Conservation (phyloP, 2,329 filamentous ascomycete genomes). For the Pleochaeta shiraiana region DNA sequence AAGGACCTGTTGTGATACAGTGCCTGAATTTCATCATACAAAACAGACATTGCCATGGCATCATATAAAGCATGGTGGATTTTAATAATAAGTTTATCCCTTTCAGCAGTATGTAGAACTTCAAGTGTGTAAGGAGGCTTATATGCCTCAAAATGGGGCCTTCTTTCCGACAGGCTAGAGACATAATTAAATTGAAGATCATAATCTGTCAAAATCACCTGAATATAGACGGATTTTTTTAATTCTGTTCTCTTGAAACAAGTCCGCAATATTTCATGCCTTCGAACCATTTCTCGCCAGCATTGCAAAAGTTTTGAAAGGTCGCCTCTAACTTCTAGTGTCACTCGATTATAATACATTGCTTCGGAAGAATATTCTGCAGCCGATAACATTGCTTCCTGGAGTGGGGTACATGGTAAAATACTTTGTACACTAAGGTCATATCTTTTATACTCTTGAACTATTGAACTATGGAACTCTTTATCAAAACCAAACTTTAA, state of each 20-base stretch:
- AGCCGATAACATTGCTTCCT: constrained; percentile 67
- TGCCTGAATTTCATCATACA: constrained; percentile 49
- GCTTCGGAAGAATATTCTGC: constrained; percentile 21
- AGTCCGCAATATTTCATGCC: constrained; percentile 62
- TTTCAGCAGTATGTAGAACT: constrained; percentile 4
- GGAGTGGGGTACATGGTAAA: constrained; percentile 66
- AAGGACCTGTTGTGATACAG: constrained; percentile 28
- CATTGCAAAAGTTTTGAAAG: constrained; percentile 28
- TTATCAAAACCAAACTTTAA: constrained; percentile 12
- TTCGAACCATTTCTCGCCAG: constrained; percentile 38
- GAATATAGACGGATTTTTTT: constrained; percentile 39
- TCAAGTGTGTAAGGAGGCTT: constrained; percentile 15
- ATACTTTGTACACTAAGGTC: constrained; percentile 28
- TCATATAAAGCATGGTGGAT: constrained; percentile 74
- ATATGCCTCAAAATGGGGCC: constrained; percentile 4
- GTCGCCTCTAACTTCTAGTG: constrained; percentile 35
- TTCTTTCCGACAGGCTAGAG: neutral
- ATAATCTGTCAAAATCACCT: constrained; percentile 39
- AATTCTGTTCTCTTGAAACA: constrained; percentile 47
- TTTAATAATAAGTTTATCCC: constrained; percentile 12
- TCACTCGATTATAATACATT: constrained; percentile 52
- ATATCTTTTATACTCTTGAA: constrained; percentile 8
- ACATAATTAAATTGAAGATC: constrained; percentile 11
- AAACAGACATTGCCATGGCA: constrained; percentile 47
- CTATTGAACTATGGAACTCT: constrained; percentile 9